phyloP scores from a whole-genome alignment of 345 rosid genomes.

The Lumnitzera littorea region DNA sequence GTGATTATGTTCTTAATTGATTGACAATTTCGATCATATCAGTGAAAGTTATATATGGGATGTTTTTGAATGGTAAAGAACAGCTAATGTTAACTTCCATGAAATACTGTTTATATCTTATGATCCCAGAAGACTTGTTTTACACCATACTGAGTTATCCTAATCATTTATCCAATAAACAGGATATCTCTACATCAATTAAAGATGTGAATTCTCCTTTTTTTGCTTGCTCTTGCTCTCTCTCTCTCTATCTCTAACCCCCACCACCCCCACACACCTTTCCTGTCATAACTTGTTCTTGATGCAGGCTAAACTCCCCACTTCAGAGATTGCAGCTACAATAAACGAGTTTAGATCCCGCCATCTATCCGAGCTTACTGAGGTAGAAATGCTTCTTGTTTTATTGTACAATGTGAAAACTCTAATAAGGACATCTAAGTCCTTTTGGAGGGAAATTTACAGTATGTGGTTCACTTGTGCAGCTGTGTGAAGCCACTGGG shows the following conservation, averaged over 20 bases:
- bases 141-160: too few species aligned
- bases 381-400: conserved; percentile 34
- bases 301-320: conserved; percentile 74
- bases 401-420: background rate
- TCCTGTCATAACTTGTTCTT: background rate
- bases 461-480: conserved; percentile 14
- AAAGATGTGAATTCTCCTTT: background rate
- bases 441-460: background rate
- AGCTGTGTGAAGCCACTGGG: conserved; percentile 83
- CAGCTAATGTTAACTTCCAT: too few species aligned
- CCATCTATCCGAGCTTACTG: conserved; percentile 86
- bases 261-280: too few species aligned
- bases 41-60: too few species aligned
- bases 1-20: too few species aligned
- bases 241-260: background rate
- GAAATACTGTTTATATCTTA: too few species aligned
- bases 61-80: too few species aligned
- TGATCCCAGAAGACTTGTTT: too few species aligned
- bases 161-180: too few species aligned
- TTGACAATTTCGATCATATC: too few species aligned
- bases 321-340: conserved; percentile 79
- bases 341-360: conserved; percentile 92
- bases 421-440: background rate
- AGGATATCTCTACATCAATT: background rate
- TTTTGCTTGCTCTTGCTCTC: background rate